A percentile compares a stretch with the other conserved stretches of the same genome.
Evolutionary conservation across 192 early-diverging fungal genomes (phyloP).

Genomic region (Borealophlyctis nickersoniae): DNA sequence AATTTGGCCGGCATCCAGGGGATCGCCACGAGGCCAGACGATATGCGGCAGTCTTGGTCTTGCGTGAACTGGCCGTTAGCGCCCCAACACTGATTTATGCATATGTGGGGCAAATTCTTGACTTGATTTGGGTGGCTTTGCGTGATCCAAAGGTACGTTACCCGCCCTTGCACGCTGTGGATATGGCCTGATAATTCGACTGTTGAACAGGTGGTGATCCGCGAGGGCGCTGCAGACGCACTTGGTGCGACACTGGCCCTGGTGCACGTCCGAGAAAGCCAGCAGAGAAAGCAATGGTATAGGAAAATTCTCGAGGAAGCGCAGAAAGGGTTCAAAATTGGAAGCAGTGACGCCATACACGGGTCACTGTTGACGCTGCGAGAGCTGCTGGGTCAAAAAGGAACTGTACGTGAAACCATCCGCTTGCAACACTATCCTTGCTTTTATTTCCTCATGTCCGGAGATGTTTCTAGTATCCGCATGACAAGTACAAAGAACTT

Average conservation of each 20-base stretch:
- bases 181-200: background rate
- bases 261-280: slow-evolving; percentile 73
- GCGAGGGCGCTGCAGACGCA: slow-evolving; percentile 78
- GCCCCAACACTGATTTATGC: slow-evolving; percentile 80
- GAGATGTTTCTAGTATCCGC: slow-evolving; percentile 87
- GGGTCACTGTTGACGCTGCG: slow-evolving; percentile 78
- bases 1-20: slow-evolving; percentile 40
- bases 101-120: slow-evolving; percentile 77
- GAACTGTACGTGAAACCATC: slow-evolving; percentile 62
- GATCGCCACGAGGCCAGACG: slow-evolving; percentile 74
- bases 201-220: slow-evolving; percentile 56
- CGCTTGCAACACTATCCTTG: too few species aligned
- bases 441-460: too few species aligned
- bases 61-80: slow-evolving; percentile 69
- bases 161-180: background rate
- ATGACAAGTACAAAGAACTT: slow-evolving; percentile 68
- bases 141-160: slow-evolving; percentile 64
- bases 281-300: slow-evolving; percentile 64
- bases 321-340: slow-evolving; percentile 64
- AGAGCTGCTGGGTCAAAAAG: slow-evolving; percentile 76
- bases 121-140: slow-evolving; percentile 79
- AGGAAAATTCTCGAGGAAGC: slow-evolving; percentile 80
- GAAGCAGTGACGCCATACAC: slow-evolving; percentile 76
- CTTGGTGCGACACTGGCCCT: slow-evolving; percentile 75
- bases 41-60: slow-evolving; percentile 77